Base-by-base conservation (phyloP, 805 yeast species). In the Yamadazyma nakazawae region DNA sequence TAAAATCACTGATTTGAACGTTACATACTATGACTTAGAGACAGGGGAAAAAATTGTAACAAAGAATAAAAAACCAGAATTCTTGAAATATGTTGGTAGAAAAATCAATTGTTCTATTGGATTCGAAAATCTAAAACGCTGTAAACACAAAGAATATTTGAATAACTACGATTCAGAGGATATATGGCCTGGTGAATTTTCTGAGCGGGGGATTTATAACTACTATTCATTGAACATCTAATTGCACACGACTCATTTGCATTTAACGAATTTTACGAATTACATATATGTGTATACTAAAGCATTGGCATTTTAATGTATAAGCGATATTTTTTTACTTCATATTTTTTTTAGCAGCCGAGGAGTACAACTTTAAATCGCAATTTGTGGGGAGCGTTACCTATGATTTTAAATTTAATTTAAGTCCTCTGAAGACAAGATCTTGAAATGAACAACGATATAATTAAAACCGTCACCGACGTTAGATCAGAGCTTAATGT, bases 41-140 rank as follows among this genome's bases (percentile, higher is more conserved):
- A 78, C 86, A 0, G 91, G 91, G 10, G 73, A 79, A 50, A 82
- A 80, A 57, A 76, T 82, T 17, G 67, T 68, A 36, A 69, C 71
- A 14, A 74, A 72, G 48, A 60, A 69, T 19, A 66, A 67, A 43
- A 72, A 72, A 48, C 83, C 83, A 4, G 56, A 53, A 28, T 80
- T 79, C 53, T 64, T 80, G 51, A 78, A 75, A 56, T 80, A 71
- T 52, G 82, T 80, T 1, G 71, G 78, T 9, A 64, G 75, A 39
- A 80, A 80, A 54, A 73, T 80, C 50, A 78, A 76, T 55, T 77
- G 82, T 52, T 74, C 80, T n/a, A 66, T 71, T 40, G 82, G 82
- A 3, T 72, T 76, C 42, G 75, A 73, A 54, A 68, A 74, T 49
- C 58, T 70, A 39, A 63, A 62, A 45, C 58, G 54, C 16, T 59